Evolutionary conservation across 352 stramenopile genomes (phyloP).

Genomic region (Phytophthora europaea): DNA sequence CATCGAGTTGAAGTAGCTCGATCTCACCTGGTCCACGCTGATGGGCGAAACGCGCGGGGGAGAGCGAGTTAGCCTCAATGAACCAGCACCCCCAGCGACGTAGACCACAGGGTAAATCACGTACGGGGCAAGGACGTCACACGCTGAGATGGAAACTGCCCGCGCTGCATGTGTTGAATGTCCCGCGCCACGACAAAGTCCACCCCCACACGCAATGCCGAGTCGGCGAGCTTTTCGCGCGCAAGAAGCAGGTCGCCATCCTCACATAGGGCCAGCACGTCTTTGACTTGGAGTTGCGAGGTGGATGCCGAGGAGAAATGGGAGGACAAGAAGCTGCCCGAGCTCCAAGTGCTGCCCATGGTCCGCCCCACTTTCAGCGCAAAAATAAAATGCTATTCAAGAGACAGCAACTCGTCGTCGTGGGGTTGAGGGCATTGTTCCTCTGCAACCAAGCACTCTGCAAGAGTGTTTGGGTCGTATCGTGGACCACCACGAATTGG

Average conservation of each 20-base stretch:
- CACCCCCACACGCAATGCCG: constrained; percentile 44
- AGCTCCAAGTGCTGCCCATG: constrained; percentile 39
- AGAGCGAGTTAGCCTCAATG: constrained; percentile 12
- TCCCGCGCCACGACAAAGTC: constrained; percentile 55
- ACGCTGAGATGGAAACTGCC: constrained; percentile 56
- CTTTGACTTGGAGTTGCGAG: constrained; percentile 31
- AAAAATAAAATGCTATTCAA: constrained; percentile 6
- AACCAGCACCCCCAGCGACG: neutral
- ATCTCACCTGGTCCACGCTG: constrained; percentile 51
- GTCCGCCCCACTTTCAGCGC: neutral
- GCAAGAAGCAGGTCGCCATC: constrained; percentile 66
- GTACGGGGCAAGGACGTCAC: constrained; percentile 58
- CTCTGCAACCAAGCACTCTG: too few species aligned
- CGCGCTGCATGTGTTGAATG: constrained; percentile 57
- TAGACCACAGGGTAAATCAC: neutral
- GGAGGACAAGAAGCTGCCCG: neutral
- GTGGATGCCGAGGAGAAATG: constrained; percentile 5
- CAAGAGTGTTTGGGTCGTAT: too few species aligned
- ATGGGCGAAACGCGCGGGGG: neutral
- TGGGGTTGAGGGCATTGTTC: neutral
- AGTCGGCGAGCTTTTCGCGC: constrained; percentile 52
- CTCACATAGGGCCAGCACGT: constrained; percentile 63
- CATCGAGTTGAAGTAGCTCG: constrained; percentile 8
- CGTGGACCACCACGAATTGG: neutral
- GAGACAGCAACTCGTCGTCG: too few species aligned